These are phyloP conservation scores for Boletus rubescentipes DNA, from an alignment of 768 basidiomycete species.

Conservation along the genomic window DNA sequence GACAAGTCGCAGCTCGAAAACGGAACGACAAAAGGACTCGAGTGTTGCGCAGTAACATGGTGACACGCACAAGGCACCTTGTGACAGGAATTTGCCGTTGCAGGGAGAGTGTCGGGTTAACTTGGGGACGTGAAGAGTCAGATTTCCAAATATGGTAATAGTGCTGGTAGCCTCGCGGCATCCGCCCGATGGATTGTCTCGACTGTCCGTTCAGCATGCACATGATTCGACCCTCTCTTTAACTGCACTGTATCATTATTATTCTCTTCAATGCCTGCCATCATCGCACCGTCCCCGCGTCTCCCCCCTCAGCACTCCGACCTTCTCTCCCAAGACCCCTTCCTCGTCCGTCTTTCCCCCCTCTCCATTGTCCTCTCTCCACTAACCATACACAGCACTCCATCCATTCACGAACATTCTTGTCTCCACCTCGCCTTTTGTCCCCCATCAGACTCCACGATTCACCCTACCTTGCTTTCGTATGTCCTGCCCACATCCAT, in stretches of 20 bases:
- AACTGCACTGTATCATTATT: constrained; percentile 37
- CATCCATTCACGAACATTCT: constrained; percentile 16
- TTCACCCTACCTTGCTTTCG: constrained; percentile 20
- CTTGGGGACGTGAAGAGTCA: constrained; percentile 21
- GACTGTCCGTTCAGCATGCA: constrained; percentile 26
- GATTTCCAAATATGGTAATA: constrained; percentile 23
- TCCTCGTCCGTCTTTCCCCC: constrained; percentile 4
- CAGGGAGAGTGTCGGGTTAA: too few species aligned
- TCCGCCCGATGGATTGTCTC: constrained; percentile 23
- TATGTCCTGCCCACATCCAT: constrained; percentile 8
- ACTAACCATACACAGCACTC: constrained; percentile 21
- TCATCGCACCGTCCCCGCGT: constrained; percentile 43
- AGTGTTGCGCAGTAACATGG: neutral
- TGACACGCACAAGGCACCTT: neutral
- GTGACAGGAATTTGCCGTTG: neutral
- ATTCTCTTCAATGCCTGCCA: constrained; percentile 38
- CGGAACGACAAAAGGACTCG: neutral
- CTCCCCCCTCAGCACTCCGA: constrained; percentile 22
- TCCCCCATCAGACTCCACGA: constrained; percentile 40
- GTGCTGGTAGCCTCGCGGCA: constrained; percentile 23
- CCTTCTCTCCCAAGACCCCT: constrained; percentile 8
- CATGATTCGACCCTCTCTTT: constrained; percentile 28
- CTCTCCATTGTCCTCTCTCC: constrained; percentile 3
- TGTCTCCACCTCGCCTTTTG: constrained; percentile 36
- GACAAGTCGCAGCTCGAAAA: neutral